Evolutionary conservation across 305 asterid genomes (phyloP).

Genomic region (Fraxinus latifolia): DNA sequence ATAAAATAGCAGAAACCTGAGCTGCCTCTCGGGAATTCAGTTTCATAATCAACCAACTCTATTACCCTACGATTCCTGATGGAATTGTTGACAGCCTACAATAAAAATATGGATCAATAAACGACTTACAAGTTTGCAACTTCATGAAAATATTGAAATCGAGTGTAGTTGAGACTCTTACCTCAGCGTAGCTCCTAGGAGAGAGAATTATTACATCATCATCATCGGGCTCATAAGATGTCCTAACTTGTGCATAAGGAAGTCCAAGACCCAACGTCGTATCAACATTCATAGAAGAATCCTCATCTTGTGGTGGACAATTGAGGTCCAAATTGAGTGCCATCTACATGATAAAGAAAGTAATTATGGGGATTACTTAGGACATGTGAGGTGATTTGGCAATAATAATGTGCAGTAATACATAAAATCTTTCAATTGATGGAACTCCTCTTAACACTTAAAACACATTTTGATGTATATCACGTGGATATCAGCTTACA

Average conservation of each 20-base stretch:
- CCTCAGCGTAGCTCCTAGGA: constrained; percentile 13
- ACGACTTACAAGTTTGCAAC: neutral
- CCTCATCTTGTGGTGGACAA: constrained; percentile 1
- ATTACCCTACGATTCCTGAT: neutral
- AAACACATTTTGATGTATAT: neutral
- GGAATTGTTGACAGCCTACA: constrained; percentile 3
- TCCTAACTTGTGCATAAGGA: neutral
- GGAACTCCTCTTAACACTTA: neutral
- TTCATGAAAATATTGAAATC: neutral
- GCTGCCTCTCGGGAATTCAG: neutral
- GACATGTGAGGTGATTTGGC: neutral
- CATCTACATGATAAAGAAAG: neutral
- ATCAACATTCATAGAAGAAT: neutral
- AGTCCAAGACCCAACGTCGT: constrained; percentile 2
- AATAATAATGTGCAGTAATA: neutral
- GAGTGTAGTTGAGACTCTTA: neutral
- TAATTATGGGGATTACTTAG: neutral
- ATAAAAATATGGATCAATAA: neutral
- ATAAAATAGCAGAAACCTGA: constrained; percentile 10
- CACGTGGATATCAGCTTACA: neutral
- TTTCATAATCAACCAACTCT: constrained; percentile 1
- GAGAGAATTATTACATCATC: constrained; percentile 11
- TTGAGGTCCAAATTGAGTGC: constrained; percentile 12
- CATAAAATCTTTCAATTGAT: neutral
- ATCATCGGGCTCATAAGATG: neutral